phyloP scores from a whole-genome alignment of 2,329 filamentous ascomycete genomes.

The Aureobasidium sp. region DNA sequence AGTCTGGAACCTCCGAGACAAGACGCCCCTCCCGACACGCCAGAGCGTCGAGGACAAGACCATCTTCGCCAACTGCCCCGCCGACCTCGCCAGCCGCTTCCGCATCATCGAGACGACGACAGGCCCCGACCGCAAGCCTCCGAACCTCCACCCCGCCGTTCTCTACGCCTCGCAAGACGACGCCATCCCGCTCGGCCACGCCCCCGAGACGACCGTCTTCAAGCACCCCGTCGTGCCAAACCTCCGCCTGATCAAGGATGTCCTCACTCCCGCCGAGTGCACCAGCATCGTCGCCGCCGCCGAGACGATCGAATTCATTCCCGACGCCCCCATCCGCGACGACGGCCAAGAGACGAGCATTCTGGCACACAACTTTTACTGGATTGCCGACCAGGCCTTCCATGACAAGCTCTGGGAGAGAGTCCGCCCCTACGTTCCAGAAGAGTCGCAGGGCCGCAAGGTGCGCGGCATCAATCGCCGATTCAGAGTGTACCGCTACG shows the following conservation, averaged over 20 bases:
- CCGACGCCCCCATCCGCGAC: conserved; percentile 60
- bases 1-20: conserved; percentile 53
- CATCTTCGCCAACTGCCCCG: conserved; percentile 41
- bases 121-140: conserved; percentile 56
- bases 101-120: conserved; percentile 56
- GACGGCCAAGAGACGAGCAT: conserved; percentile 57
- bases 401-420: conserved; percentile 58
- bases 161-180: conserved; percentile 56
- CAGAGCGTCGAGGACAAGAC: conserved; percentile 53
- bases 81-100: conserved; percentile 38
- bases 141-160: conserved; percentile 60
- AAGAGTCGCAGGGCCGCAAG: conserved; percentile 47
- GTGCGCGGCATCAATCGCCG: conserved; percentile 61
- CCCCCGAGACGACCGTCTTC: conserved; percentile 46
- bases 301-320: conserved; percentile 58
- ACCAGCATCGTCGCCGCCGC: conserved; percentile 59
- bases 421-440: conserved; percentile 52
- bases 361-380: conserved; percentile 67
- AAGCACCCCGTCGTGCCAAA: conserved; percentile 58
- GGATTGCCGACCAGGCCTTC: conserved; percentile 59
- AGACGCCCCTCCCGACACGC: conserved; percentile 42
- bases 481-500: conserved; percentile 66
- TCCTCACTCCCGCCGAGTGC: conserved; percentile 57
- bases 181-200: conserved; percentile 45
- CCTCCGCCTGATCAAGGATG: conserved; percentile 52